These are phyloP conservation scores for Rubroboletus satanas DNA, from an alignment of 768 basidiomycete genomes.

Conservation along the genomic window DNA sequence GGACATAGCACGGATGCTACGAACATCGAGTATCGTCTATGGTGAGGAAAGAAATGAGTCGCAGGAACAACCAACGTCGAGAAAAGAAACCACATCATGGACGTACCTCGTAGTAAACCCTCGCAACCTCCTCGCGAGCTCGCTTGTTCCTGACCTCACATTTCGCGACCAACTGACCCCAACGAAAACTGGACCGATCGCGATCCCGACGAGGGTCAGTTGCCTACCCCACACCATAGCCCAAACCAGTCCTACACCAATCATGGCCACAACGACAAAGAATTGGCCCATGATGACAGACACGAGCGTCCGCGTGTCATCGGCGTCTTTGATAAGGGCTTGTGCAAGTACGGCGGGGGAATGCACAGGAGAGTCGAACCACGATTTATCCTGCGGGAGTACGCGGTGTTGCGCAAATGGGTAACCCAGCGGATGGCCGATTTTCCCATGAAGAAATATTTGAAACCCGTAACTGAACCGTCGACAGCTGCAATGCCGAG, in stretches of 20 bases:
- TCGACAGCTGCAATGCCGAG: constrained; percentile 73
- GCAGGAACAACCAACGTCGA: neutral
- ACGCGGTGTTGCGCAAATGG: constrained; percentile 52
- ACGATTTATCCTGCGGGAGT: constrained; percentile 64
- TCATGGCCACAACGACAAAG: constrained; percentile 75
- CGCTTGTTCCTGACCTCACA: constrained; percentile 33
- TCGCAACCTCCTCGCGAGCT: constrained; percentile 81
- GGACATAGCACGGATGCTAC: too few relatives aligned
- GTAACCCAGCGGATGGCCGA: constrained; percentile 74
- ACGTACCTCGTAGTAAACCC: constrained; percentile 79
- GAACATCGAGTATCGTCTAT: constrained; percentile 76
- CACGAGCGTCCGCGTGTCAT: constrained; percentile 80
- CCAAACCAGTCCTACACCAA: constrained; percentile 33
- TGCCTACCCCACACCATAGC: constrained; percentile 32
- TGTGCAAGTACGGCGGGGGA: too few relatives aligned
- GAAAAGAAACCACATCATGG: neutral
- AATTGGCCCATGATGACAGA: constrained; percentile 68
- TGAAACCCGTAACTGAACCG: constrained; percentile 68
- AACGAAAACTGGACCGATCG: constrained; percentile 81
- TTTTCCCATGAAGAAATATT: constrained; percentile 79
- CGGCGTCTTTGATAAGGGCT: constrained; percentile 69
- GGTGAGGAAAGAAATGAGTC: constrained; percentile 2
- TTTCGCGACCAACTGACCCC: constrained; percentile 60
- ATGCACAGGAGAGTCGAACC: too few relatives aligned
- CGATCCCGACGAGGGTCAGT: constrained; percentile 85